Evolutionary conservation across 345 rosid species (phyloP).

Genomic region (Boechera stricta): DNA sequence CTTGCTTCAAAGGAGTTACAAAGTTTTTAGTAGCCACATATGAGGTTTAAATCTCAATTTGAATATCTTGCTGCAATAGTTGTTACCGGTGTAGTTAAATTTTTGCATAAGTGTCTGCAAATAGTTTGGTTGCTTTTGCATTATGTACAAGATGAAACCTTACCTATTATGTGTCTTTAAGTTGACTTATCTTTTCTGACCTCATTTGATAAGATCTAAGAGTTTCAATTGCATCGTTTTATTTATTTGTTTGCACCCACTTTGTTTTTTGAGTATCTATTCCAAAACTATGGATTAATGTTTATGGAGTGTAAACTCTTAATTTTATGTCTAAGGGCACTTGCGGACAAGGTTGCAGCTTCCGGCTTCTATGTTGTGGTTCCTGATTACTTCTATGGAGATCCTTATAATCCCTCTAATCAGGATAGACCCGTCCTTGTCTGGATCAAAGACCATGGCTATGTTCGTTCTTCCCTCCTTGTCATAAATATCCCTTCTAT

Average conservation of each 20-base stretch:
- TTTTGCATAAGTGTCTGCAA: background rate
- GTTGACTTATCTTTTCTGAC: background rate
- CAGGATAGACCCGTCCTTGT: slow-evolving; percentile 47
- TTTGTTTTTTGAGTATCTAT: too few relatives aligned
- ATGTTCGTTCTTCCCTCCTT: slow-evolving; percentile 52
- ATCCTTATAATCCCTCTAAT: slow-evolving; percentile 51
- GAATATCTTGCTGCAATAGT: background rate
- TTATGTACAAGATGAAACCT: slow-evolving; percentile 9
- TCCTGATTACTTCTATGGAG: slow-evolving; percentile 70
- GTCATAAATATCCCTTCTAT: background rate
- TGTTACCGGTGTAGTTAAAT: slow-evolving; percentile 2
- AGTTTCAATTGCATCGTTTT: background rate
- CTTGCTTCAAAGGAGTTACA: background rate
- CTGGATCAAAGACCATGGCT: slow-evolving; percentile 69
- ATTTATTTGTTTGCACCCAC: too few relatives aligned
- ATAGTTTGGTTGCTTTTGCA: slow-evolving; percentile 3
- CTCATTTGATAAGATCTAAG: background rate
- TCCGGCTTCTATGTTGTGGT: slow-evolving; percentile 74
- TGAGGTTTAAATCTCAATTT: background rate
- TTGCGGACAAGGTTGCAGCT: slow-evolving; percentile 81
- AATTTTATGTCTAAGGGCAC: slow-evolving; percentile 48
- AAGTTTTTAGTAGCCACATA: background rate
- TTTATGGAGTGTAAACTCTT: slow-evolving; percentile 5
- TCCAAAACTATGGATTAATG: slow-evolving; percentile 1
- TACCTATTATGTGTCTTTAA: background rate